Evolutionary conservation across 2,329 filamentous ascomycete species (phyloP).

Genomic region (Xylariomycetidae sp.): DNA sequence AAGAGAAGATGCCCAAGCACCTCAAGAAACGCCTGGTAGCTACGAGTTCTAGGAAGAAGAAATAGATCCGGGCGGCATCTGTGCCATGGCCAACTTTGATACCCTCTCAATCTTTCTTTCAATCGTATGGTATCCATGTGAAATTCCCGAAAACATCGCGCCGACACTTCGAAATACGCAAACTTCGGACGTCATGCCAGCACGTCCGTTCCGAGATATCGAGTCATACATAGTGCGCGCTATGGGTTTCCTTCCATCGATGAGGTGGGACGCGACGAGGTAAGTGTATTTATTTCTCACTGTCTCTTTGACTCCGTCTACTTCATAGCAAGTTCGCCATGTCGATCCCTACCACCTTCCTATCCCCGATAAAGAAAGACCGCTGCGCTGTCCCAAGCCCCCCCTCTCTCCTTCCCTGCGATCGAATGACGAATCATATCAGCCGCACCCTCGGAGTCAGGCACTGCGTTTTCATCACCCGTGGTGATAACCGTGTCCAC

Average conservation of each 20-base stretch:
- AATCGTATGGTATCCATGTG: neutral
- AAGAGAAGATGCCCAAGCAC: conserved; percentile 94
- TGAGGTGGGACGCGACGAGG: too few species aligned
- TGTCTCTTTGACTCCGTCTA: too few species aligned
- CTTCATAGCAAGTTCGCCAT: too few species aligned
- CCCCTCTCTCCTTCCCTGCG: conserved; percentile 7
- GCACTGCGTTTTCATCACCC: conserved; percentile 20
- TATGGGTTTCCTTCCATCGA: too few species aligned
- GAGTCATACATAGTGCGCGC: neutral
- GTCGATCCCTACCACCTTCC: too few species aligned
- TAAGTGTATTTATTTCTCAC: too few species aligned
- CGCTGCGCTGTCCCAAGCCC: too few species aligned
- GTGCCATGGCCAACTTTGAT: neutral
- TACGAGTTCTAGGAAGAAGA: conserved; percentile 57
- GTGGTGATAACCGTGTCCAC: conserved; percentile 34
- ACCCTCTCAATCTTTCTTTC: neutral
- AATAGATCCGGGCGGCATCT: conserved; percentile 30
- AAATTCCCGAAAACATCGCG: neutral
- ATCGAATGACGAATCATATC: conserved; percentile 45
- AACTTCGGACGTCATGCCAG: neutral
- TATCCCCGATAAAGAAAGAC: too few species aligned
- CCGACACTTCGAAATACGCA: neutral
- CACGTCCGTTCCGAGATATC: neutral
- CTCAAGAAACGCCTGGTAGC: conserved; percentile 84
- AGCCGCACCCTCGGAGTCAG: conserved; percentile 8